Conservation (phyloP, 345 rosid genomes). For the Brassica nigra region DNA sequence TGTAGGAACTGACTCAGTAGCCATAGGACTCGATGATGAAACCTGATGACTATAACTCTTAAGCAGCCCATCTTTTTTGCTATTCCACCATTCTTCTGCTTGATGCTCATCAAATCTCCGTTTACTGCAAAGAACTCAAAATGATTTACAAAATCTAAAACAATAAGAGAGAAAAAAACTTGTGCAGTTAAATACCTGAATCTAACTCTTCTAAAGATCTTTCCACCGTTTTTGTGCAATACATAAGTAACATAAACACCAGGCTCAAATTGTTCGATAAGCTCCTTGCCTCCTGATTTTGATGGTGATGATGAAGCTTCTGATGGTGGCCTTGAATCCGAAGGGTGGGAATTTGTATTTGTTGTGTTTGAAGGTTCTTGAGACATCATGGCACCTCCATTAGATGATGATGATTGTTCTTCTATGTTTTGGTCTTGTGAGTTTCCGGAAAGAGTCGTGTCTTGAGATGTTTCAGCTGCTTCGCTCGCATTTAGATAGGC, state of each 20-base stretch:
- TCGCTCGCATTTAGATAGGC: slow-evolving; percentile 44
- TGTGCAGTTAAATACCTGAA: slow-evolving; percentile 65
- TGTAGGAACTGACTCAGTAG: slow-evolving; percentile 22
- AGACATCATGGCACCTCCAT: slow-evolving; percentile 33
- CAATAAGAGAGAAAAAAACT: neutral
- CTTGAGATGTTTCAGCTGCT: slow-evolving; percentile 43
- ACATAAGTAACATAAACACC: slow-evolving; percentile 83
- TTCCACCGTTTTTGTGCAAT: slow-evolving; percentile 55
- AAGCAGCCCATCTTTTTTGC: slow-evolving; percentile 76
- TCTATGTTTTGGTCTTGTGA: slow-evolving; percentile 36
- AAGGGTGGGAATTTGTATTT: slow-evolving; percentile 36
- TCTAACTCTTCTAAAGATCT: slow-evolving; percentile 82
- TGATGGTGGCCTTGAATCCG: slow-evolving; percentile 30
- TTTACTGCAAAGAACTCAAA: slow-evolving; percentile 52
- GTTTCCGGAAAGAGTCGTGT: slow-evolving; percentile 24
- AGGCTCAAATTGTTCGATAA: slow-evolving; percentile 83
- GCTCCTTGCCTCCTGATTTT: slow-evolving; percentile 51
- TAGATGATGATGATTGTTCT: slow-evolving; percentile 29
- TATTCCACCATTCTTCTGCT: slow-evolving; percentile 91
- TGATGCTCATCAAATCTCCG: slow-evolving; percentile 72
- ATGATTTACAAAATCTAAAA: neutral
- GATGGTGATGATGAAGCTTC: slow-evolving; percentile 27
- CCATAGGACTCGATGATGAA: slow-evolving; percentile 25
- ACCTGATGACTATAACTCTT: slow-evolving; percentile 54
- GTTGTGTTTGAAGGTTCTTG: slow-evolving; percentile 37